A percentile compares a stretch with the other conserved stretches of the same genome.
Conservation (phyloP, 2,329 filamentous ascomycete genomes). For the Epichloe baconii region DNA sequence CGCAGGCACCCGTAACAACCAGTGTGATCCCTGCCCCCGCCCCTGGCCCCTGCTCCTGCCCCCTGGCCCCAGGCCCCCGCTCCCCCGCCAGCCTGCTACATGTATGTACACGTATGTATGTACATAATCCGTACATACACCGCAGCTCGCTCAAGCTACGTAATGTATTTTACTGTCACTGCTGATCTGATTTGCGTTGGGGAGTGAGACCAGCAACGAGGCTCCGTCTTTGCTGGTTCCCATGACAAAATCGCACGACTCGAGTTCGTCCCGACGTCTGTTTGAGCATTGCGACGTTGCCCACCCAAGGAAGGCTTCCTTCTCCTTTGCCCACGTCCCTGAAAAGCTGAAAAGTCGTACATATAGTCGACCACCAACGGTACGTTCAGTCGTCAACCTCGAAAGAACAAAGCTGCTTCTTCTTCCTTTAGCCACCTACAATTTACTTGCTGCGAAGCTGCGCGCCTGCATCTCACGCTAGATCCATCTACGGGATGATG, state of each 20-base stretch:
- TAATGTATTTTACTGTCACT: too few species aligned
- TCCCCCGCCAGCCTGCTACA: too few species aligned
- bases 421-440: neutral
- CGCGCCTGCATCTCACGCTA: neutral
- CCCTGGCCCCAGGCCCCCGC: too few species aligned
- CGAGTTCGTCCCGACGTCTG: neutral
- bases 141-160: too few species aligned
- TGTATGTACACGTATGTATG: too few species aligned
- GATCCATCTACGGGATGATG: neutral
- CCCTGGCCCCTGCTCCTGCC: too few species aligned
- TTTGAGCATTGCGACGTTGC: neutral
- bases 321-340: neutral
- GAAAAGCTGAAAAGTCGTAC: too few species aligned
- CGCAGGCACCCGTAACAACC: too few species aligned
- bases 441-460: neutral
- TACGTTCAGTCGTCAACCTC: neutral
- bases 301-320: neutral
- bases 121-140: too few species aligned
- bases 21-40: too few species aligned
- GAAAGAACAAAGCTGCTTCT: neutral
- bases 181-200: too few species aligned
- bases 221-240: neutral
- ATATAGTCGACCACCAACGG: neutral
- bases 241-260: neutral
- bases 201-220: too few species aligned